Conservation (phyloP, 805 yeast species). For the Lachancea lanzarotensis region DNA sequence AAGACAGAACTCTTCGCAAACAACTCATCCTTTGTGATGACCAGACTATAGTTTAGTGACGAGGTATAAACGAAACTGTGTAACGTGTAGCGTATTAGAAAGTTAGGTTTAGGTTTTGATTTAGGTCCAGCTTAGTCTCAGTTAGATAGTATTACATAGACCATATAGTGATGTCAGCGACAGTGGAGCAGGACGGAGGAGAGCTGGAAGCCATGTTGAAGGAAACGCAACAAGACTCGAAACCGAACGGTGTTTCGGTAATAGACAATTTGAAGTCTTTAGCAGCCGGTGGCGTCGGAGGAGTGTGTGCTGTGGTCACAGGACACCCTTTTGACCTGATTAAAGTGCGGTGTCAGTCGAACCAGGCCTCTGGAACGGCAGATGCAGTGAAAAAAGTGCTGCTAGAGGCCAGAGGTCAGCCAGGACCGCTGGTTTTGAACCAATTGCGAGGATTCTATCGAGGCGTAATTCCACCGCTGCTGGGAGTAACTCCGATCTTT, state of each 20-base stretch:
- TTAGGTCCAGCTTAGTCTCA: too few relatives aligned
- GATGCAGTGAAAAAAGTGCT: conserved; percentile 67
- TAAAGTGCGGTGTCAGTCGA: conserved; percentile 86
- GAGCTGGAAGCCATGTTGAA: conserved; percentile 2
- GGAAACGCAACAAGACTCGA: background rate
- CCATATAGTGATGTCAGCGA: conserved; percentile 4
- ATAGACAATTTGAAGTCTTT: conserved; percentile 82
- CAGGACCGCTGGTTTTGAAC: conserved; percentile 14
- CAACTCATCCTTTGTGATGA: background rate
- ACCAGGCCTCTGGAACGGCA: conserved; percentile 50
- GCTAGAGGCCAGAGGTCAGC: conserved; percentile 51
- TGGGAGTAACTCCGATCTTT: conserved; percentile 98
- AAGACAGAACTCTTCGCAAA: too few relatives aligned
- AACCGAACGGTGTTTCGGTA: conserved; percentile 7
- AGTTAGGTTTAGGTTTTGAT: background rate
- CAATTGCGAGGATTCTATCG: conserved; percentile 64
- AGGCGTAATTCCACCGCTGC: conserved; percentile 88
- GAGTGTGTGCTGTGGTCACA: conserved; percentile 87
- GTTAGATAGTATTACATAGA: too few relatives aligned
- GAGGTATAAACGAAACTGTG: background rate
- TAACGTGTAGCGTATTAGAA: background rate
- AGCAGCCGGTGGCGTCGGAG: conserved; percentile 94
- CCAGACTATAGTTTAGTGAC: background rate
- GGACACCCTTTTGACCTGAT: conserved; percentile 96
- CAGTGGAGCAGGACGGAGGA: conserved; percentile 6